Base-by-base conservation (phyloP, 2,329 filamentous ascomycete genomes). In the Pseudocercospora macadamiae region DNA sequence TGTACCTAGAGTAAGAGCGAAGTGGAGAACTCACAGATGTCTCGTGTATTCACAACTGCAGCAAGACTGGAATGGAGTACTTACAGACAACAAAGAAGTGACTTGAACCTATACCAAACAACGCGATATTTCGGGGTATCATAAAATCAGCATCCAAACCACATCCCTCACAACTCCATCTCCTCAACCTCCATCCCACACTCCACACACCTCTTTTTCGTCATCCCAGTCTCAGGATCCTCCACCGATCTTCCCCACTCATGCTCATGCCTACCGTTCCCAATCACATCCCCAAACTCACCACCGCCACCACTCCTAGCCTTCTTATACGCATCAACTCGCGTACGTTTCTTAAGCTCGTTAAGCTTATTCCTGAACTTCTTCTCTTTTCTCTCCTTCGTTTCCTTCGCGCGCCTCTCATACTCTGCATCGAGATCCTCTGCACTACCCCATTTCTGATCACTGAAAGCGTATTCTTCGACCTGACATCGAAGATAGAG, bases 401-500 rank as follows among this genome's bases (percentile, higher is more conserved):
- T 92, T 55, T 95, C 89, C 2, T 79, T 77, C 71, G 92, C 88
- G 16, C 93, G 83, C 62, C 85, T 85, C 74, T 89, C 90, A 68
- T 95, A 97, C 76, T 97, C 93, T 4, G 84, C 90, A 71, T 97
- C 95, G 3, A 97, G 78, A 0, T 88, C 89, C 70, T 95, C 92
- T 0, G 90, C 77, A 0, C 89, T 91, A 0, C 95, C 95, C 95
- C 95, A 99, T 77, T 97, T 97, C 64, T 86, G 86, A 1, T 83
- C 75, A 0, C 79, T 86, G 68, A 97, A 88, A 0, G 93, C 95
- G 71, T 97, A 97, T 57, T 92, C 91, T 72, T 99, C 95, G 2
- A 99, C 90, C 72, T 99, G 95, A 61, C 86, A 96, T 0, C 95
- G 89, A 19, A 99, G 81, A 73, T 95, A 99, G 2, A 99, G 83